Evolutionary conservation across 164 flowering plant genomes (phyloP).

Genomic region (Saururus chinensis): DNA sequence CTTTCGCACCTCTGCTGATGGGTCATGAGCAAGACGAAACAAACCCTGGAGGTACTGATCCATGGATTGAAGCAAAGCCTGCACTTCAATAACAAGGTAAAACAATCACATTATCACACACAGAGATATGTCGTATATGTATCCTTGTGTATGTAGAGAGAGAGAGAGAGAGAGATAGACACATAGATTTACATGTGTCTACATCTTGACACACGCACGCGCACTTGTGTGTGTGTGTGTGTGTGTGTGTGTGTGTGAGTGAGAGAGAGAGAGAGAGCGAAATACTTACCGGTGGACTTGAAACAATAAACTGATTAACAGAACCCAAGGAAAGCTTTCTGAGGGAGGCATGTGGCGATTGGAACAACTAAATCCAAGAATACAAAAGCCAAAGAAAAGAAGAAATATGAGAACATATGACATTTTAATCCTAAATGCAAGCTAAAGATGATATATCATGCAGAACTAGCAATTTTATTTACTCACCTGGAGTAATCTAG

Average conservation of each 20-base stretch:
- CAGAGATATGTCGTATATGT: neutral
- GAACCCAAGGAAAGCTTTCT: conserved; percentile 86
- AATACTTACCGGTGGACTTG: conserved; percentile 84
- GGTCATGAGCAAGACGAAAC: conserved; percentile 80
- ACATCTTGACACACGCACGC: neutral
- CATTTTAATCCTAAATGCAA: too few relatives aligned
- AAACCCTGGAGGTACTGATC: conserved; percentile 94
- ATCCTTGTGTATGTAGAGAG: neutral
- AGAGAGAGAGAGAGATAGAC: neutral
- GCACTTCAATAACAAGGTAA: conserved; percentile 10
- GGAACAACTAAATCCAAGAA: conserved; percentile 57
- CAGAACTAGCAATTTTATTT: neutral
- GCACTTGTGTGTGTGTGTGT: too few relatives aligned
- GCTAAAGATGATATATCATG: neutral
- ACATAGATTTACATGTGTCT: neutral
- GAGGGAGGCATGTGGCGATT: conserved; percentile 74
- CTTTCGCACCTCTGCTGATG: conserved; percentile 82
- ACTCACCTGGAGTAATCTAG: conserved; percentile 71
- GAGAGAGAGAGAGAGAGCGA: neutral
- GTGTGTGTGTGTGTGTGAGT: too few relatives aligned
- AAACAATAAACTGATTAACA: conserved; percentile 85
- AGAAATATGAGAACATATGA: too few relatives aligned
- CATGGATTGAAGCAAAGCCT: conserved; percentile 77
- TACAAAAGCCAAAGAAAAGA: neutral
- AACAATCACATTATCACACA: conserved; percentile 1